Evolutionary conservation across 2,329 filamentous ascomycete species (phyloP), one percentile per base, ranked within the genome.

Genomic region (Biscogniauxia mediterranea): DNA sequence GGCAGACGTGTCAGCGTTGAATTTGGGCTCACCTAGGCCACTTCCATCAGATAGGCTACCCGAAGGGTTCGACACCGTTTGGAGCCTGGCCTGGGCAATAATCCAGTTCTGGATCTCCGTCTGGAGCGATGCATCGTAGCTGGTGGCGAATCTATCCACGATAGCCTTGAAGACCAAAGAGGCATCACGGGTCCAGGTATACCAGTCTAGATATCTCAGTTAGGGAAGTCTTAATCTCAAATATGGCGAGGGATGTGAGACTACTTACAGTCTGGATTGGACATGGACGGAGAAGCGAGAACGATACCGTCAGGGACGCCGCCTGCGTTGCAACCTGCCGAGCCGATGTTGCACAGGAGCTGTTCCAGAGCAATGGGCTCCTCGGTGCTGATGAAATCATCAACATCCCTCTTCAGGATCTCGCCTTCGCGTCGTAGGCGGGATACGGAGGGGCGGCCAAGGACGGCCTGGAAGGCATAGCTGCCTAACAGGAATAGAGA

Each of bases 111-210:
- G 80, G 54, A 94, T 88, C 42, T 81, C 74, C 7, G 73, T 76
- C 68, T 89, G 86, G 20, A 92, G 77, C 17, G 76, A 75, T 1
- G 79, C 75, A 66, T 89, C 83, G 52, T 88, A 89, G 55, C 77
- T 78, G 61, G 85, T 78, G 53, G 77, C 71, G 71, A 92, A 89
- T 20, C 84, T 80, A 68, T 93, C 90, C 8, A 90, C 79, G 17
- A 93, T 75, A 23, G 79, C 78, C 76, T 91, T 92, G 77, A 90
- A 85, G 2, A 86, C 85, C 28, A 93, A 80, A 23, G 87, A 89
- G 17, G 88, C 83, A 73, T 94, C 91, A 69, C 91, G 80, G 1
- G 88, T 92, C 91, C 91, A 94, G 0, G 89, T 92, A 70, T 87
- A 93, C 71, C 84, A 93, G 74, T 93, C 89, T 91, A 57, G 26